Evolutionary conservation across 1,284 basidiomycete genomes (phyloP).

Genomic region (Ceratobasidium sp.): DNA sequence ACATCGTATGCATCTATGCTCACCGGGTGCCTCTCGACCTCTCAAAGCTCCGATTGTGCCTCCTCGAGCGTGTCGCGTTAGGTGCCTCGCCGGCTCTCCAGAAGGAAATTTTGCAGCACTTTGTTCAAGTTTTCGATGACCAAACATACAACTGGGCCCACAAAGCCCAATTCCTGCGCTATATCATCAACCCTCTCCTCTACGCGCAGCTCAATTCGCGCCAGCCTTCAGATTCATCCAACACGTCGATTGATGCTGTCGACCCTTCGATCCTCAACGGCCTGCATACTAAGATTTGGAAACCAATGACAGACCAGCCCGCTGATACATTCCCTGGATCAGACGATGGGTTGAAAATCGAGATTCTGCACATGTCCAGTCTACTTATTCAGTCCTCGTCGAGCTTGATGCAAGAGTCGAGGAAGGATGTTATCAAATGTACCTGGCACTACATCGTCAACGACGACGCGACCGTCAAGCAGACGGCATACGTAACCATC

Average conservation of each 20-base stretch:
- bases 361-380: conserved; percentile 91
- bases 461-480: conserved; percentile 93
- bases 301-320: conserved; percentile 66
- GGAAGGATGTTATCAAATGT: conserved; percentile 96
- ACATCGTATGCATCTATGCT: conserved; percentile 85
- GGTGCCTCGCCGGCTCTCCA: conserved; percentile 69
- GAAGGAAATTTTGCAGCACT: conserved; percentile 84
- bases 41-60: conserved; percentile 84
- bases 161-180: conserved; percentile 88
- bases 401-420: conserved; percentile 78
- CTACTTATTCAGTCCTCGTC: conserved; percentile 89
- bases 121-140: conserved; percentile 86
- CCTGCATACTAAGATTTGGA: conserved; percentile 84
- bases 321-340: conserved; percentile 67
- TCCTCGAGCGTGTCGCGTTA: conserved; percentile 85
- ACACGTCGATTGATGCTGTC: conserved; percentile 65
- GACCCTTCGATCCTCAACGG: conserved; percentile 75
- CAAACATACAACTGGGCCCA: conserved; percentile 74
- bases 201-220: conserved; percentile 63
- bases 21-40: conserved; percentile 86
- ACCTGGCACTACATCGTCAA: conserved; percentile 90
- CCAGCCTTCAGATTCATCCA: conserved; percentile 49
- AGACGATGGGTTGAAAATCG: conserved; percentile 88
- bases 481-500: conserved; percentile 91
- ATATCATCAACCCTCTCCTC: conserved; percentile 89